Base-by-base conservation (phyloP, 2,329 filamentous ascomycete species). In the Knoxdaviesia capensis region DNA sequence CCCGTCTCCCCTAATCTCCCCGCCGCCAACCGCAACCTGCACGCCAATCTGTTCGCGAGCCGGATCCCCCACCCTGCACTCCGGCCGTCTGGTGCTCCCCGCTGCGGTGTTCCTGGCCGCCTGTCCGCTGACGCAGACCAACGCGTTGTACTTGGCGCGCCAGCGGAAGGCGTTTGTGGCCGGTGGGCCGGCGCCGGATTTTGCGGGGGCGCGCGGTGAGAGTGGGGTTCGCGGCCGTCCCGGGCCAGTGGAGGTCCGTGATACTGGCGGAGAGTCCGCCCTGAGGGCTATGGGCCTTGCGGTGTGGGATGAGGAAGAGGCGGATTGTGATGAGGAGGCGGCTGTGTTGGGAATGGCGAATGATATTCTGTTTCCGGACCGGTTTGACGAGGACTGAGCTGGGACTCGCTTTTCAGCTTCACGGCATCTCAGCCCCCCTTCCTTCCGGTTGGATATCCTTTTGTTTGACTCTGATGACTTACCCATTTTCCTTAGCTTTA, bases 1-100 rank as follows among this genome's bases (percentile, higher is more conserved):
- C 72, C 72, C 53, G 66, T 69, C 48, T 68, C 73, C 51, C 63
- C 62, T 43, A 20, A 20, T 38, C 37, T 34, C 8, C 33, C 38
- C 9, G 36, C 37, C 8, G 2, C 8, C 31, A 40, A n/a, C 7
- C 29, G 31, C 34, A 9, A 36, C 33, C 29, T 20, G 4, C 31
- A 5, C 40, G 6, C 6, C 33, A 32, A 10, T 28, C 3, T 4
- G 2, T 31, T 31, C 6, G 30, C 20, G 32, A 4, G 6, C 10
- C 34, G n/a, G 38, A 7, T 10, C 38, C 39, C 29, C 7, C 32
- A 29, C 6, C 32, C 30, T n/a, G 42, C 45, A 34, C 41, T 42
- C 7, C 28, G 41, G 5, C 37, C 42, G 20, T 38, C 43, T 5
- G 29, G 20, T 20, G 20, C 20, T 20, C 20, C 20, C 20, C 20